Base-by-base conservation (phyloP, 305 asterid species). In the Fraxinus latifolia region DNA sequence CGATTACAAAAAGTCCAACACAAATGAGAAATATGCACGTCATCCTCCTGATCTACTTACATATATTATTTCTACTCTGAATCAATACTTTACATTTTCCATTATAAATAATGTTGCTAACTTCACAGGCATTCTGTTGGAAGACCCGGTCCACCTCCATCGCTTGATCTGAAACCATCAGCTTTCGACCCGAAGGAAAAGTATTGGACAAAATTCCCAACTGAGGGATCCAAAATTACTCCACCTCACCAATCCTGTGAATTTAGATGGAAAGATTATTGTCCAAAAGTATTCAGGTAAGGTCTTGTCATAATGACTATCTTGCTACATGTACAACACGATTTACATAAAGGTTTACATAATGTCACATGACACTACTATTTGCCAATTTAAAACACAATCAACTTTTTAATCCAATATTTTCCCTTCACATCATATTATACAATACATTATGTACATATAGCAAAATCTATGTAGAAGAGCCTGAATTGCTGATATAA, bases 201-300 rank as follows among this genome's bases (percentile, higher is more conserved):
- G 32, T 90, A 74, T 55, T 95, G 98, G 98, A 95, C 98, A 74
- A 92, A 91, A 80, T 95, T 95, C 76, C 98, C 98, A 4, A 27
- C 96, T 0, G 98, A 95, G 79, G 98, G 98, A 58, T 95, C 98
- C 25, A 95, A 93, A 82, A 84, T 55, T 84, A 93, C 98, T 73
- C 97, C 98, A 29, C 98, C 98, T 0, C 98, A 93, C 79, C 89
- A 88, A 74, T 93, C 97, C 0, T 88, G 94, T 71, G 97, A 95
- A 80, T 95, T 95, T 68, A 92, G 87, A 80, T 95, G 98, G 98
- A 95, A 95, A 79, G 98, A 93, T 33, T 95, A 95, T 77, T 95
- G 98, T 83, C 98, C 98, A 17, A 92, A 92, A 89, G 98, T 95
- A 19, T 95, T 95, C 85, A 89, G 98, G 98, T 91, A 60, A 82